These are phyloP conservation scores for Eudorina sp. DNA, from an alignment of 139 green algal genomes.

Conservation along the genomic window DNA sequence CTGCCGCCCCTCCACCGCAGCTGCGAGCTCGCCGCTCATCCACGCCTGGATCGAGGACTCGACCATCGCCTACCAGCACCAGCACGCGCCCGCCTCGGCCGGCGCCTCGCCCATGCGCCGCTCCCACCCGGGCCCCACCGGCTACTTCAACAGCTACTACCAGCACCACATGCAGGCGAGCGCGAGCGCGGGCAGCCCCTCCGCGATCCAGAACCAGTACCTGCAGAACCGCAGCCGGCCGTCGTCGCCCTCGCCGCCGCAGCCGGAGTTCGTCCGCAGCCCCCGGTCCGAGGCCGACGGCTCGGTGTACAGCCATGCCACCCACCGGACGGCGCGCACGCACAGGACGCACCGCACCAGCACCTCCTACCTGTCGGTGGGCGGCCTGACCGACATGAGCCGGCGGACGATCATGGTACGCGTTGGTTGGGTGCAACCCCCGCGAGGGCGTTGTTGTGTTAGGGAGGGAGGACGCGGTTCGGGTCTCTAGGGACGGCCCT, in stretches of 20 bases:
- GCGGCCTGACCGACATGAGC: constrained; percentile 60
- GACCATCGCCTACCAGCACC: constrained; percentile 40
- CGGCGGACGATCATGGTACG: constrained; percentile 53
- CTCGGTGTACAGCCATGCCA: constrained; percentile 57
- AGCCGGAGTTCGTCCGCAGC: constrained; percentile 33
- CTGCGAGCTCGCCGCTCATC: constrained; percentile 57
- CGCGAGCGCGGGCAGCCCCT: background rate
- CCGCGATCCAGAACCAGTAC: background rate
- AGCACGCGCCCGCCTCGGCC: background rate
- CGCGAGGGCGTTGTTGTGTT: too few relatives aligned
- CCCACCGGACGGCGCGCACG: constrained; percentile 46
- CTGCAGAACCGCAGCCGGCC: constrained; percentile 7
- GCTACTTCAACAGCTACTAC: constrained; percentile 5
- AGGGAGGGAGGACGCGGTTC: too few relatives aligned
- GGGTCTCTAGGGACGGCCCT: too few relatives aligned
- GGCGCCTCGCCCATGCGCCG: background rate
- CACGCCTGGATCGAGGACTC: constrained; percentile 68
- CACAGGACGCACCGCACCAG: constrained; percentile 45
- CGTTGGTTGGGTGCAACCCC: too few relatives aligned
- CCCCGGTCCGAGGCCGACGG: constrained; percentile 54
- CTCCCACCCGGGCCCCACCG: background rate
- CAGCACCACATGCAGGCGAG: background rate
- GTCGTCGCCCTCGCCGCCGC: background rate
- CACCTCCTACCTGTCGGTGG: constrained; percentile 45
- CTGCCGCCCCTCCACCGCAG: too few relatives aligned